Evolutionary conservation across 768 basidiomycete genomes (phyloP).

Genomic region (Tylopilus rubrobrunneus): DNA sequence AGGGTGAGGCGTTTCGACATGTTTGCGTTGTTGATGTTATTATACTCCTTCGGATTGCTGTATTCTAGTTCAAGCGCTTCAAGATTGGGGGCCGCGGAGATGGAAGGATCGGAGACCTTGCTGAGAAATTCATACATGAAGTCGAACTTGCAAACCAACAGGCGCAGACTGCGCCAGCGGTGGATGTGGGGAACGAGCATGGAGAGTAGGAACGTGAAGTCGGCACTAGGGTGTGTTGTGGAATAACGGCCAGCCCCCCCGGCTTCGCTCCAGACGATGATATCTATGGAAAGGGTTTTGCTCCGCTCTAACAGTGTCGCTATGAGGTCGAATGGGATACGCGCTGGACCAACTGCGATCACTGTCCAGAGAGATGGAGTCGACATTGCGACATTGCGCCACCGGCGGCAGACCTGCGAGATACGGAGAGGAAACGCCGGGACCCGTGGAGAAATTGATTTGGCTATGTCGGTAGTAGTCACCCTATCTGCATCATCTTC

Average conservation of each 20-base stretch:
- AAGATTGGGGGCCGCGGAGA: constrained; percentile 46
- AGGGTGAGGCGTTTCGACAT: constrained; percentile 40
- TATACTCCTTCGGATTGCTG: constrained; percentile 32
- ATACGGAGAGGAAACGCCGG: constrained; percentile 42
- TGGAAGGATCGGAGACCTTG: constrained; percentile 35
- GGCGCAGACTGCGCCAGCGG: constrained; percentile 51
- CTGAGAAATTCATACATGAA: constrained; percentile 45
- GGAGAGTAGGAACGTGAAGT: constrained; percentile 26
- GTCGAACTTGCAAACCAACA: constrained; percentile 35
- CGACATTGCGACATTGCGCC: constrained; percentile 51
- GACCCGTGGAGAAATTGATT: neutral
- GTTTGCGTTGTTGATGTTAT: constrained; percentile 8
- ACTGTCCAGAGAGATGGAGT: constrained; percentile 57
- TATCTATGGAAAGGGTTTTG: constrained; percentile 49
- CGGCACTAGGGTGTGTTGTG: neutral
- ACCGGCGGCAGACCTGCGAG: constrained; percentile 40
- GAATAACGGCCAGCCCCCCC: no score
- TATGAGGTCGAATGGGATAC: constrained; percentile 40
- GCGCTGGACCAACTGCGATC: neutral
- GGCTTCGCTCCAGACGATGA: constrained; percentile 38
- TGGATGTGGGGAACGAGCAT: constrained; percentile 50
- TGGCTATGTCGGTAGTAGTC: no score
- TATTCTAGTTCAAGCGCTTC: constrained; percentile 53
- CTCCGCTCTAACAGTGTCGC: constrained; percentile 49
- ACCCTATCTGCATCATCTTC: no score